Evolutionary conservation across 2,329 filamentous ascomycete genomes (phyloP).

Genomic region (Orbilia javanica): DNA sequence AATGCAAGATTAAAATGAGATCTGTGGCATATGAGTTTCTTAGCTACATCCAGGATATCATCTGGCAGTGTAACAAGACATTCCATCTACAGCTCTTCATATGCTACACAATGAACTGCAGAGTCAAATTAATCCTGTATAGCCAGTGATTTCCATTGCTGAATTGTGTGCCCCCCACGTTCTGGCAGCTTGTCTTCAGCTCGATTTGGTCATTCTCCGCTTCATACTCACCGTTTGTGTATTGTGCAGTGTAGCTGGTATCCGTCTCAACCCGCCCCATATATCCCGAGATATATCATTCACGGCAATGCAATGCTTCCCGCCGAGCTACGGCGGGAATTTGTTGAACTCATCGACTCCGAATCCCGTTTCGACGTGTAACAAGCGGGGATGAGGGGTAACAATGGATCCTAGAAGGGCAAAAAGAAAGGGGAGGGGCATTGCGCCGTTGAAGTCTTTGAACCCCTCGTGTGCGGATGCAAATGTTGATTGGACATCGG

Average conservation of each 20-base stretch:
- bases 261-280: conserved; percentile 43
- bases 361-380: conserved; percentile 39
- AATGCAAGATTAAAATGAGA: conserved; percentile 18
- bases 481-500: conserved; percentile 11
- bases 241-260: conserved; percentile 11
- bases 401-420: background rate
- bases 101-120: background rate
- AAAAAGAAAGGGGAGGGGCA: conserved; percentile 4
- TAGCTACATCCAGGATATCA: conserved; percentile 8
- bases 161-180: conserved; percentile 24
- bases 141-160: background rate
- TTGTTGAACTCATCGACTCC: conserved; percentile 32
- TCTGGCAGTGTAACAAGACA: conserved; percentile 22
- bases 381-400: conserved; percentile 35
- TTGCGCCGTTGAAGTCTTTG: conserved; percentile 14
- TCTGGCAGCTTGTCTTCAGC: background rate
- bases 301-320: conserved; percentile 43
- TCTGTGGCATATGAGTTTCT: conserved; percentile 10
- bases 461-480: conserved; percentile 10
- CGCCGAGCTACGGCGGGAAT: conserved; percentile 33
- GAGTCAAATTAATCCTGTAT: background rate
- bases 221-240: conserved; percentile 23
- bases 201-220: conserved; percentile 7
- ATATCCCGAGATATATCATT: conserved; percentile 14
- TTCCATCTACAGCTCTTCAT: background rate